Conservation (phyloP, 768 basidiomycete genomes). For the Pluteus cervinus region DNA sequence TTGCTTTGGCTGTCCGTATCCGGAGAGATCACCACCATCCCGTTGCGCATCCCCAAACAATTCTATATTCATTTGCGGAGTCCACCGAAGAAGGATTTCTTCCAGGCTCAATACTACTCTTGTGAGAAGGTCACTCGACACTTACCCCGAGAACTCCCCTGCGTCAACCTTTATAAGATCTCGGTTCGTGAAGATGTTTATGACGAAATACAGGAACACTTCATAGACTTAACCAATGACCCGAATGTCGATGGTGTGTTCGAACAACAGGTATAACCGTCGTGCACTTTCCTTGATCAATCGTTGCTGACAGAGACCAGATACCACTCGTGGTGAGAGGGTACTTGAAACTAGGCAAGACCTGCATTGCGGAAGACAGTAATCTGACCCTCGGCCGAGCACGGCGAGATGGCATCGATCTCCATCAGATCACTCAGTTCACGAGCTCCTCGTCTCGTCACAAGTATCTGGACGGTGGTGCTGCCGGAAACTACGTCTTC, state of each 20-base stretch:
- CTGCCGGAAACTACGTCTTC: constrained; percentile 71
- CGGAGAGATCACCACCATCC: constrained; percentile 69
- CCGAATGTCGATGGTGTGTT: constrained; percentile 94
- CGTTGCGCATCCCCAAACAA: constrained; percentile 82
- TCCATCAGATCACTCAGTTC: constrained; percentile 71
- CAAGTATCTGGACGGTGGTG: constrained; percentile 70
- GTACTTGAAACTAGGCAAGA: constrained; percentile 77
- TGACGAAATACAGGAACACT: constrained; percentile 81
- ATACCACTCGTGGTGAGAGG: constrained; percentile 80
- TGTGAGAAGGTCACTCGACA: constrained; percentile 69
- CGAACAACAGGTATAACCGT: constrained; percentile 69
- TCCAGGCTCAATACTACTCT: constrained; percentile 63
- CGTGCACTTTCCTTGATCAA: background rate
- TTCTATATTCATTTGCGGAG: constrained; percentile 91
- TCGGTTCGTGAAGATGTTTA: constrained; percentile 80
- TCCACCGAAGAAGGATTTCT: constrained; percentile 56
- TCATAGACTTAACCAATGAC: constrained; percentile 88
- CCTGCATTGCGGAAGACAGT: constrained; percentile 62
- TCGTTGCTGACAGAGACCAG: too few relatives aligned
- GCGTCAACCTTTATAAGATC: constrained; percentile 77
- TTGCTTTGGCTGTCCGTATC: constrained; percentile 85
- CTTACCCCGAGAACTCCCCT: constrained; percentile 74
- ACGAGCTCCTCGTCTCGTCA: constrained; percentile 50
- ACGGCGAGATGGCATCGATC: constrained; percentile 75
- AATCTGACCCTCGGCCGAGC: constrained; percentile 77